Evolutionary conservation across 2,329 filamentous ascomycete species (phyloP), one percentile per base, ranked within the genome.

Genomic region (Fusarium sp.): DNA sequence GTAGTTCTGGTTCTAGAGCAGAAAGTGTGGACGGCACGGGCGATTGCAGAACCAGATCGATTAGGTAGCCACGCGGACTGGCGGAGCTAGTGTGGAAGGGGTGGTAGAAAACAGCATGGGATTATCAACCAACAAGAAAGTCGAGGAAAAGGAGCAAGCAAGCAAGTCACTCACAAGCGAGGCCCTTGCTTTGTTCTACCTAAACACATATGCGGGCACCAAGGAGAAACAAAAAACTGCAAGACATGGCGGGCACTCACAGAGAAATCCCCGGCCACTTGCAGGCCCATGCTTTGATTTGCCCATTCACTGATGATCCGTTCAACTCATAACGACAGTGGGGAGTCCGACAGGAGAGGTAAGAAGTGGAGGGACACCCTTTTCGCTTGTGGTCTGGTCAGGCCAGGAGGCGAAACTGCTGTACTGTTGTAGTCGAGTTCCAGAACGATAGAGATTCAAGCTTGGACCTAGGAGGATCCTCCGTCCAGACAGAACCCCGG

Each of bases 1-100:
- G 42, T 31, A 13, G 47, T 52, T 31, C 18, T 20, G 47, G 47
- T 31, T 52, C 47, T 52, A 31, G n/a, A 31, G 22, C n/a, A 31
- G 31, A 31, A 42, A 66, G 13, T 52, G 47, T 52, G 47, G 47
- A 52, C 47, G 47, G 59, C 22, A 64, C 47, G 66, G 60, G 62
- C 62, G 67, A 77, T 66, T 63, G 75, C 66, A 73, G 69, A 59
- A 57, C 27, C 56, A 60, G 67, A 38, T 64, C 54, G 47, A 75
- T 35, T 52, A 52, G 27, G 47, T 52, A 52, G 47, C 47, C n/a
- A 31, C 47, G 38, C 42, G 47, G 35, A 54, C 37, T 14, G 37
- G 22, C 37, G 42, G 24, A 20, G 24, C 37, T 37, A 60, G 57
- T 42, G 57, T 27, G 24, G 24, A 29, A 40, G 22, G 27, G 57